These are phyloP conservation scores for Hamigera avellanea DNA, from an alignment of 495 filamentous ascomycete species.

Conservation along the genomic window DNA sequence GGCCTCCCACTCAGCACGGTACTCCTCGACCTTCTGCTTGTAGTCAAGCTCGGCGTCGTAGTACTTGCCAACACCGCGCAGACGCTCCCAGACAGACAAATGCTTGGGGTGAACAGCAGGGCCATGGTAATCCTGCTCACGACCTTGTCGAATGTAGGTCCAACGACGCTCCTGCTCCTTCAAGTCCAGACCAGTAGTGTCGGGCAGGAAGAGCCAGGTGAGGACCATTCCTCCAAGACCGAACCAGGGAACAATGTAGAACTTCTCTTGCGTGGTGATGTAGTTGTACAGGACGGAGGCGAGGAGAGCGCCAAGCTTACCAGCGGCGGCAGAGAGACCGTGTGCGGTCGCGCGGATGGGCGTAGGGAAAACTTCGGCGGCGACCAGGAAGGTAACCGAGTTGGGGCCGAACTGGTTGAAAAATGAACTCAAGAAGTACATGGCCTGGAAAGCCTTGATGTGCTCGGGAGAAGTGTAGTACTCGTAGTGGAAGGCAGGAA, in stretches of 20 bases:
- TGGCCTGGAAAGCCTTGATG: slow-evolving; percentile 75
- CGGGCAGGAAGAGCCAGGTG: slow-evolving; percentile 72
- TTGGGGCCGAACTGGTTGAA: slow-evolving; percentile 97
- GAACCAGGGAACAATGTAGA: slow-evolving; percentile 88
- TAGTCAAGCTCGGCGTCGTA: slow-evolving; percentile 73
- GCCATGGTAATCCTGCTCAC: slow-evolving; percentile 72
- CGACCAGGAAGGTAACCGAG: slow-evolving; percentile 81
- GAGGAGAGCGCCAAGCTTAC: slow-evolving; percentile 75
- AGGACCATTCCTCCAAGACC: slow-evolving; percentile 70
- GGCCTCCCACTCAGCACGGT: slow-evolving; percentile 55
- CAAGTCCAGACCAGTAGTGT: slow-evolving; percentile 85
- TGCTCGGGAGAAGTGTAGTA: slow-evolving; percentile 57
- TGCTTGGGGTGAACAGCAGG: slow-evolving; percentile 80
- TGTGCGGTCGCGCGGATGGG: slow-evolving; percentile 84
- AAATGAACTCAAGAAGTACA: slow-evolving; percentile 86
- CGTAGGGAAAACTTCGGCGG: slow-evolving; percentile 83
- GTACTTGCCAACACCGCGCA: slow-evolving; percentile 55
- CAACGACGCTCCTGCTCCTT: slow-evolving; percentile 91
- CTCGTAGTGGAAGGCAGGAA: slow-evolving; percentile 72
- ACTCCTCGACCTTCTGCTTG: slow-evolving; percentile 67
- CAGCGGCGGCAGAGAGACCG: slow-evolving; percentile 74
- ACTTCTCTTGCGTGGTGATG: slow-evolving; percentile 64
- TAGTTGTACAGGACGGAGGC: slow-evolving; percentile 82
- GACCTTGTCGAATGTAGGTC: slow-evolving; percentile 63
- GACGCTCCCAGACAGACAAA: slow-evolving; percentile 69